These are phyloP conservation scores for Serendipita sp. DNA, from an alignment of 768 basidiomycete species.

Conservation along the genomic window DNA sequence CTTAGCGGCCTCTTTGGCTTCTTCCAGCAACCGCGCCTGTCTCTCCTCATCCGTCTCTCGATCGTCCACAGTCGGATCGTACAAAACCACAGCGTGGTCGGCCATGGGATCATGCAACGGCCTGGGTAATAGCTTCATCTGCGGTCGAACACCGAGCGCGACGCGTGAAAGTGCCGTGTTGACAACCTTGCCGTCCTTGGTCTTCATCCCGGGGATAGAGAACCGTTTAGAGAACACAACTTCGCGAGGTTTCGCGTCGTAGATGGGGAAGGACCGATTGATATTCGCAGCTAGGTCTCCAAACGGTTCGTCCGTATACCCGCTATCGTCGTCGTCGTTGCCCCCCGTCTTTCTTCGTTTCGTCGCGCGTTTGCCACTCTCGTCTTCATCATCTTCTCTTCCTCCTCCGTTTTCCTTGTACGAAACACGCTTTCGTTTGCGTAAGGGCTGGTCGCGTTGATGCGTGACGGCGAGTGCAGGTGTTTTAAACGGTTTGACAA, in stretches of 20 bases:
- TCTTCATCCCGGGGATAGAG: constrained; percentile 67
- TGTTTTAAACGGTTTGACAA: constrained; percentile 56
- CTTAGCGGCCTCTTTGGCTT: constrained; percentile 42
- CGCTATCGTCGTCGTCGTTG: constrained; percentile 40
- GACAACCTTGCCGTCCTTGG: constrained; percentile 49
- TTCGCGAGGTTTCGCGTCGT: constrained; percentile 62
- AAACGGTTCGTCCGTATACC: constrained; percentile 44
- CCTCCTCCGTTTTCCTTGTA: constrained; percentile 45
- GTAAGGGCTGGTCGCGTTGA: constrained; percentile 43
- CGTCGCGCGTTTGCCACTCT: constrained; percentile 37
- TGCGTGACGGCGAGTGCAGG: constrained; percentile 31
- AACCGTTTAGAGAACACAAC: constrained; percentile 43
- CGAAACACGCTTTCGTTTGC: constrained; percentile 77
- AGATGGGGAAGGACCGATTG: constrained; percentile 54
- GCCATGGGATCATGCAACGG: constrained; percentile 97
- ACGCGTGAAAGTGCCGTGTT: constrained; percentile 40
- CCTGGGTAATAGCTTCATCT: constrained; percentile 63
- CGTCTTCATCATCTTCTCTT: constrained; percentile 33
- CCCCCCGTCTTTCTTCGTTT: constrained; percentile 48
- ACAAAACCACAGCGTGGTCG: constrained; percentile 92
- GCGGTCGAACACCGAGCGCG: constrained; percentile 74
- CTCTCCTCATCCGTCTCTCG: constrained; percentile 78
- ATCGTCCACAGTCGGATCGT: constrained; percentile 90
- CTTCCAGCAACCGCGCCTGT: constrained; percentile 55
- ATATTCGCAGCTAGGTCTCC: constrained; percentile 34